phyloP scores from a whole-genome alignment of 331 rosid species.

The Acacia concinna region DNA sequence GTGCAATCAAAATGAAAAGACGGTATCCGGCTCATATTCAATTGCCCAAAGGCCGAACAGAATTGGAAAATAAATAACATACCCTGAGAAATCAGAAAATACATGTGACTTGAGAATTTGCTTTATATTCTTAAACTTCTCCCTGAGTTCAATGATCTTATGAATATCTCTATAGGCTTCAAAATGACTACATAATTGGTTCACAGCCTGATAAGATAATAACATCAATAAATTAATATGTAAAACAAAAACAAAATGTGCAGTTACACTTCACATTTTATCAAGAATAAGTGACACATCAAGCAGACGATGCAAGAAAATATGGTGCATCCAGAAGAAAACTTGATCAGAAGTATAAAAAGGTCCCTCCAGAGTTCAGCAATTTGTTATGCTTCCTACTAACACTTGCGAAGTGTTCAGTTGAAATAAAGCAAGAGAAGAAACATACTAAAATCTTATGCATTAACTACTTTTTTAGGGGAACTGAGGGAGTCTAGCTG shows the following conservation, averaged over 20 bases:
- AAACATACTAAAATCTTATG: not conserved
- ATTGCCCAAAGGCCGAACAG: slow-evolving; percentile 17
- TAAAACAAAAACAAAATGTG: slow-evolving; percentile 2
- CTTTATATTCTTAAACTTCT: slow-evolving; percentile 97
- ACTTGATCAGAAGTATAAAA: not conserved
- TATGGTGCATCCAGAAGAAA: not conserved
- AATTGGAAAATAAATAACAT: slow-evolving; percentile 32
- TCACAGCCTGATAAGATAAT: slow-evolving; percentile 87
- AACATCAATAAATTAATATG: slow-evolving; percentile 23
- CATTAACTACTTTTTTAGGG: not conserved
- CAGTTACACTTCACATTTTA: slow-evolving; percentile 13
- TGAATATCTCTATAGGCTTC: slow-evolving; percentile 97
- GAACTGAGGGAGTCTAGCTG: not conserved
- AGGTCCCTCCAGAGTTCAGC: not conserved
- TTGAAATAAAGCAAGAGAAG: not conserved
- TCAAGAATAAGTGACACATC: slow-evolving; percentile 16
- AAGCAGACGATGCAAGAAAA: not conserved
- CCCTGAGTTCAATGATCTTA: slow-evolving; percentile 95
- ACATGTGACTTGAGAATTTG: slow-evolving; percentile 96
- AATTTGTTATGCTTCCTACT: not conserved
- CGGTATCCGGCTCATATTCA: not conserved
- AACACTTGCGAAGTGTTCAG: not conserved
- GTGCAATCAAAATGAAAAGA: slow-evolving; percentile 16
- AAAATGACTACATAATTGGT: slow-evolving; percentile 95
- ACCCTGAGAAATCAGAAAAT: slow-evolving; percentile 95